phyloP scores from a whole-genome alignment of 345 rosid species.

The Eucalyptus pauciflora region DNA sequence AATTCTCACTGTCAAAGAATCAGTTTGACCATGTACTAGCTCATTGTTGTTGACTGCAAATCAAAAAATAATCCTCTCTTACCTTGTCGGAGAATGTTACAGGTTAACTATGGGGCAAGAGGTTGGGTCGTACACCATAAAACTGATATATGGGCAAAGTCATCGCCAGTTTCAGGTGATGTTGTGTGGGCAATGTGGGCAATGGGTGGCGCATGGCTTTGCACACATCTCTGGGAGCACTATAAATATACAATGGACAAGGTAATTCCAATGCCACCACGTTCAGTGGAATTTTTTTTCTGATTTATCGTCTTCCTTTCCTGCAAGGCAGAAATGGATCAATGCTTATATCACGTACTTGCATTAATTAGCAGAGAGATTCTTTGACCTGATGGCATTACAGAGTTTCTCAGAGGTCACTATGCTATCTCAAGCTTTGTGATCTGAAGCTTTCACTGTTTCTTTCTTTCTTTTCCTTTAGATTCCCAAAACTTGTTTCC shows the following conservation, averaged over 20 bases:
- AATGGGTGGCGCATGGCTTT: conserved; percentile 99
- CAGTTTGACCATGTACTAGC: neutral
- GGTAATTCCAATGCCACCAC: conserved; percentile 13
- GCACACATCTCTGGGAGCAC: conserved; percentile 94
- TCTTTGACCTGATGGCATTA: neutral
- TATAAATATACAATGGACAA: conserved; percentile 70
- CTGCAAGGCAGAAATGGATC: neutral
- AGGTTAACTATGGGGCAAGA: conserved; percentile 79
- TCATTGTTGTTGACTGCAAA: neutral
- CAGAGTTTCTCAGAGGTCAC: neutral
- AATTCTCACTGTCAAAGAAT: neutral
- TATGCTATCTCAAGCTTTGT: neutral
- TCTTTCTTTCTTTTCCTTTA: neutral
- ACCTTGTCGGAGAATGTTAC: neutral
- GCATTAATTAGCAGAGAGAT: neutral
- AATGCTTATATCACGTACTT: neutral
- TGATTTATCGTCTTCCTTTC: neutral
- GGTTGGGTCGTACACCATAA: conserved; percentile 96
- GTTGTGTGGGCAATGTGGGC: conserved; percentile 93
- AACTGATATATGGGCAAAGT: conserved; percentile 88
- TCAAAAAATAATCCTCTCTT: neutral
- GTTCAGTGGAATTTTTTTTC: neutral
- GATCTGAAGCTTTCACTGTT: neutral
- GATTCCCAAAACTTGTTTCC: neutral
- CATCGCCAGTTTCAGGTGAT: conserved; percentile 68